Percentiles rank a stretch among this genome's conserved stretches.
Evolutionary conservation across 805 yeast species (phyloP).

Genomic region (Starmerella riodocensis): DNA sequence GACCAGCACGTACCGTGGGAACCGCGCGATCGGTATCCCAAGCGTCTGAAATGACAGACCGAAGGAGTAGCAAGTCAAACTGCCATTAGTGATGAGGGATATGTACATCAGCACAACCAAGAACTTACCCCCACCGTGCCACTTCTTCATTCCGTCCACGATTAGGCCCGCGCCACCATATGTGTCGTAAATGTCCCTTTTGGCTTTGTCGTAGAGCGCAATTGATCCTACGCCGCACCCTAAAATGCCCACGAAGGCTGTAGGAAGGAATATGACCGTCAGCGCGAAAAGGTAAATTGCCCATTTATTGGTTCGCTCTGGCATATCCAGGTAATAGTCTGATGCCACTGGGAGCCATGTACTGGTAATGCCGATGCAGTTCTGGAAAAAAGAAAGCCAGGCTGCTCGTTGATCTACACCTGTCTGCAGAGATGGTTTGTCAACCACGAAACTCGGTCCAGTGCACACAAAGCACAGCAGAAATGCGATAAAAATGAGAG

Average conservation of each 20-base stretch:
- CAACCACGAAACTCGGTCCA: conserved; percentile 26
- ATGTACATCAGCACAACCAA: conserved; percentile 54
- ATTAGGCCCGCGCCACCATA: conserved; percentile 69
- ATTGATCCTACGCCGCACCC: conserved; percentile 60
- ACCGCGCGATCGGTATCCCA: conserved; percentile 35
- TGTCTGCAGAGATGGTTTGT: conserved; percentile 31
- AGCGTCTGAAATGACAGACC: conserved; percentile 62
- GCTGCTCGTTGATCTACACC: conserved; percentile 36
- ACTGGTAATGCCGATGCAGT: conserved; percentile 64
- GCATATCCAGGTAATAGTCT: conserved; percentile 72
- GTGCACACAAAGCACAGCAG: conserved; percentile 47
- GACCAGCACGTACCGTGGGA: conserved; percentile 73
- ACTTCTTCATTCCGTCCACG: conserved; percentile 47
- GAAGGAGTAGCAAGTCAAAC: conserved; percentile 67
- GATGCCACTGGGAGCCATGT: conserved; percentile 85
- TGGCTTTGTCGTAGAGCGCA: conserved; percentile 38
- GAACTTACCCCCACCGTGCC: conserved; percentile 72
- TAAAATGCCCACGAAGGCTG: conserved; percentile 60
- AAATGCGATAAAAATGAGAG: conserved; percentile 58
- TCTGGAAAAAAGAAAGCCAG: conserved; percentile 57
- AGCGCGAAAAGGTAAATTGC: conserved; percentile 50
- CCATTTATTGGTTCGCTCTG: conserved; percentile 49
- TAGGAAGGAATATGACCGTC: conserved; percentile 54
- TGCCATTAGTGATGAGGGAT: conserved; percentile 69
- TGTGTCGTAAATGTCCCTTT: conserved; percentile 36